Conservation (phyloP, 441 rosid species). For the Pelargonium myrrhifolium region DNA sequence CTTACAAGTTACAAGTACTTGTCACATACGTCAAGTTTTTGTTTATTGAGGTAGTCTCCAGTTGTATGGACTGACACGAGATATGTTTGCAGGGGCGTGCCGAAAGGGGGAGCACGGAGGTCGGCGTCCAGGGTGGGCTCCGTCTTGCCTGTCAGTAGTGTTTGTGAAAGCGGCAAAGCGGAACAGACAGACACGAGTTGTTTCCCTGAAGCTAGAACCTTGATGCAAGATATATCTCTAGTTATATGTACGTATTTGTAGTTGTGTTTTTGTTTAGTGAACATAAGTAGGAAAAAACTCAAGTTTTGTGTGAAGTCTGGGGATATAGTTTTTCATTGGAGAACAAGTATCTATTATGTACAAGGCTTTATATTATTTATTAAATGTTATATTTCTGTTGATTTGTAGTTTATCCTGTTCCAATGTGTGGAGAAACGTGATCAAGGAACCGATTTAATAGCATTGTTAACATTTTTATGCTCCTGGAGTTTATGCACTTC, state of each 20-base stretch:
- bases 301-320: slow-evolving; percentile 22
- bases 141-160: slow-evolving; percentile 69
- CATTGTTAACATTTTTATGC: no score
- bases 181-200: slow-evolving; percentile 91
- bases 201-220: slow-evolving; percentile 92
- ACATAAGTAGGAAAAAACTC: slow-evolving; percentile 22
- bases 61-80: slow-evolving; percentile 13
- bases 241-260: slow-evolving; percentile 33
- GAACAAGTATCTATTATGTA: slow-evolving; percentile 3
- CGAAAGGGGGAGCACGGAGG: slow-evolving; percentile 93
- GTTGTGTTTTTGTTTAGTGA: slow-evolving; percentile 22
- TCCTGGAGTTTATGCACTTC: no score
- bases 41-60: not conserved
- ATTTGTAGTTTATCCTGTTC: slow-evolving; percentile 21
- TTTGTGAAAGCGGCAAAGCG: slow-evolving; percentile 82
- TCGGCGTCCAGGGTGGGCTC: slow-evolving; percentile 98
- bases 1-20: not conserved
- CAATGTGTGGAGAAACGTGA: slow-evolving; percentile 13
- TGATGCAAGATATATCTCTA: slow-evolving; percentile 32
- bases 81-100: slow-evolving; percentile 61
- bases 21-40: no score
- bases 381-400: slow-evolving; percentile 17
- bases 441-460: no score
- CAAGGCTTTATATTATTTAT: not conserved
- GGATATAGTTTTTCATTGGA: not conserved